These are phyloP conservation scores for Albizia julibrissin DNA, from an alignment of 306 rosid species.

Conservation along the genomic window DNA sequence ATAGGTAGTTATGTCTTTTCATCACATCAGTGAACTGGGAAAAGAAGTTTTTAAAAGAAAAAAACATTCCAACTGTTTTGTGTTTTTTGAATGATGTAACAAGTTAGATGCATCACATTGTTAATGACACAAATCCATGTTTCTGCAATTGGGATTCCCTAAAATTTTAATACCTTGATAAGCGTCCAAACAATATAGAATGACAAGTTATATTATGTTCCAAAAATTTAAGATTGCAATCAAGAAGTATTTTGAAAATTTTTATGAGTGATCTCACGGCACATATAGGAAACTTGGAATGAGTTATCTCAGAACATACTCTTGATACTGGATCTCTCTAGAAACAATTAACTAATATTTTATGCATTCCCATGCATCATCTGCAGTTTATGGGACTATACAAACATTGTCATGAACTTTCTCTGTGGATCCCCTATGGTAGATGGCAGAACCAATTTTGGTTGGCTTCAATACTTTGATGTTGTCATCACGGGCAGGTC, in stretches of 20 bases:
- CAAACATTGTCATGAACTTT: conserved; percentile 91
- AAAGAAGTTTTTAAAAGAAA: background rate
- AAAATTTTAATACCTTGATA: background rate
- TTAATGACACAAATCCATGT: background rate
- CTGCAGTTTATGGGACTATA: conserved; percentile 98
- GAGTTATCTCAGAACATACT: background rate
- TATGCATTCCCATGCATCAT: conserved; percentile 8
- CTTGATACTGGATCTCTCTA: conserved; percentile 6
- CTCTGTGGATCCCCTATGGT: conserved; percentile 59
- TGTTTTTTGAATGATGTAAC: conserved; percentile 23
- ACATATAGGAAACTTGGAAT: background rate
- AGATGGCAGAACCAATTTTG: conserved; percentile 56
- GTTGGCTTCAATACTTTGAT: conserved; percentile 92
- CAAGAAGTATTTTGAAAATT: conserved; percentile 6
- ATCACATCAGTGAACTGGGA: conserved; percentile 5
- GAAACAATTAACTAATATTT: conserved; percentile 1
- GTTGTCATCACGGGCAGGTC: conserved; percentile 97
- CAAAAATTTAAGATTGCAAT: background rate
- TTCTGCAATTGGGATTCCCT: background rate
- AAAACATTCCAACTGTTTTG: conserved; percentile 5
- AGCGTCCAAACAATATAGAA: background rate
- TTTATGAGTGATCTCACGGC: conserved; percentile 10
- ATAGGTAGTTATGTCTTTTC: conserved; percentile 60
- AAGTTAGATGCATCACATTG: background rate
- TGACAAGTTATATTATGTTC: background rate